These are phyloP conservation scores for Eutrema heterophyllum DNA, from an alignment of 345 rosid species.

Conservation along the genomic window DNA sequence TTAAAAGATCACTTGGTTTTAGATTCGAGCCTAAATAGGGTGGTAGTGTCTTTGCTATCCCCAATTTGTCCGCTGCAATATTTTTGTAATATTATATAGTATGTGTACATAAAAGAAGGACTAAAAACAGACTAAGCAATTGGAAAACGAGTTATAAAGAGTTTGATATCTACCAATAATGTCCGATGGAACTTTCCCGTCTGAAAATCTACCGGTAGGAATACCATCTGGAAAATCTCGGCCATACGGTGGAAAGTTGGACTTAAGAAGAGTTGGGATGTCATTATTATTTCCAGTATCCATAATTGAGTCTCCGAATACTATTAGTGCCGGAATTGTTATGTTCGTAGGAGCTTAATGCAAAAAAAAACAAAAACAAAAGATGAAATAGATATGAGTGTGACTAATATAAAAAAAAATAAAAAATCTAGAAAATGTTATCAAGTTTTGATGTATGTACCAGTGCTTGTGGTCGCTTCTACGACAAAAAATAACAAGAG, in stretches of 20 bases:
- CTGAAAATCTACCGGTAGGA: constrained; percentile 29
- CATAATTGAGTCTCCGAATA: constrained; percentile 32
- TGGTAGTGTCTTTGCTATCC: constrained; percentile 27
- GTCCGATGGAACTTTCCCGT: constrained; percentile 26
- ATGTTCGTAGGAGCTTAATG: not conserved
- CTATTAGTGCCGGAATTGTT: constrained; percentile 24
- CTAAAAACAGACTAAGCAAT: not conserved
- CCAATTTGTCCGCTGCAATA: constrained; percentile 10
- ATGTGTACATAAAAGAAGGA: not conserved
- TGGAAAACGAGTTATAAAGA: not conserved
- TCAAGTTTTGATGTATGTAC: not conserved
- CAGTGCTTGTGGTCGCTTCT: not conserved
- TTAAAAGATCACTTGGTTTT: constrained; percentile 18
- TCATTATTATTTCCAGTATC: constrained; percentile 30
- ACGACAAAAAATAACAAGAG: not conserved
- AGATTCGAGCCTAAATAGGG: constrained; percentile 15
- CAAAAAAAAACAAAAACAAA: not conserved
- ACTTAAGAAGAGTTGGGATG: constrained; percentile 10
- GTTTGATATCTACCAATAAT: constrained; percentile 8
- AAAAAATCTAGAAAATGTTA: not conserved
- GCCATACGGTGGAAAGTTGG: constrained; percentile 20
- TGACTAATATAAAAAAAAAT: not conserved
- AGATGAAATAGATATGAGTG: not conserved
- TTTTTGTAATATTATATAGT: not conserved
- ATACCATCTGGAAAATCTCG: constrained; percentile 10